A percentile compares a stretch with the other conserved stretches of the same genome.
Conservation (phyloP, 768 basidiomycete genomes). For the Lepiota brunneoincarnata region DNA sequence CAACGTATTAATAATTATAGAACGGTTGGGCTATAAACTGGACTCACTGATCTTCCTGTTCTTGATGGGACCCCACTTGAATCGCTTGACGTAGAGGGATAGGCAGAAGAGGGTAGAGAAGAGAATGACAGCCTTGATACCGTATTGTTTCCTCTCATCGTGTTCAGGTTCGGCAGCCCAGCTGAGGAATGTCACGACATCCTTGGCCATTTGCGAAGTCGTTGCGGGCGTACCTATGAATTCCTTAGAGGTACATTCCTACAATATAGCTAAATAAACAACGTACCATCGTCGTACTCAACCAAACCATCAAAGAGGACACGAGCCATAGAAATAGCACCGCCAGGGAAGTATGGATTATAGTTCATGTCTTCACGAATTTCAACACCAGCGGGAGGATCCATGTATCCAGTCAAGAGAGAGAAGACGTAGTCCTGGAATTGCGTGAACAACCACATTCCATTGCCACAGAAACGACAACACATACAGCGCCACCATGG, state of each 20-base stretch:
- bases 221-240: constrained; percentile 87
- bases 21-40: background rate
- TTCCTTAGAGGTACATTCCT: background rate
- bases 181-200: constrained; percentile 91
- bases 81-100: constrained; percentile 88
- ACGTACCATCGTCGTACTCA: constrained; percentile 88
- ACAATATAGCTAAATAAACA: background rate
- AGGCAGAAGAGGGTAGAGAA: constrained; percentile 81
- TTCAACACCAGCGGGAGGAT: constrained; percentile 93
- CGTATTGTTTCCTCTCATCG: constrained; percentile 96
- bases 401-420: constrained; percentile 94
- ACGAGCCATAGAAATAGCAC: constrained; percentile 98
- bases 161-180: constrained; percentile 99
- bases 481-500: constrained; percentile 89
- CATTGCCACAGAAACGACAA: background rate
- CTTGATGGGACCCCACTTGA: constrained; percentile 93
- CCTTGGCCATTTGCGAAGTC: constrained; percentile 98
- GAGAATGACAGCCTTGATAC: constrained; percentile 93
- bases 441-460: background rate
- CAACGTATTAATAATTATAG: constrained; percentile 6
- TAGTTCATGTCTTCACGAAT: constrained; percentile 98
- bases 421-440: constrained; percentile 93
- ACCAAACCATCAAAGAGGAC: constrained; percentile 94
- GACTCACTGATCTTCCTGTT: constrained; percentile 86
- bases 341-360: constrained; percentile 98